A percentile compares a stretch with the other conserved stretches of the same genome.
Conservation (phyloP, 805 yeast species). For the Candida suzukii region DNA sequence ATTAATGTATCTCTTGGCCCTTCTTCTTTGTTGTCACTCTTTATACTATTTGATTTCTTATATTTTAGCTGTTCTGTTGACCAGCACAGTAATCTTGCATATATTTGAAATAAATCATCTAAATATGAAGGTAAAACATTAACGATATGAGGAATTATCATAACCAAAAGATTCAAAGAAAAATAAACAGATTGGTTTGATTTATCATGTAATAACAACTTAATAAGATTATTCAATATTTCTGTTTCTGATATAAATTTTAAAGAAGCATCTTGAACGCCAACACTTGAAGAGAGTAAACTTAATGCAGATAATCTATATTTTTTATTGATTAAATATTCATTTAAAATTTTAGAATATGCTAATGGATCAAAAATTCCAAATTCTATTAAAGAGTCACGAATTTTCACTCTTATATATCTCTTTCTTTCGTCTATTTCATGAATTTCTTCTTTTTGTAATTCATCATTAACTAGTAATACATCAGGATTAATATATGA, state of each 20-base stretch:
- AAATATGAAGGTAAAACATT: conserved; percentile 25
- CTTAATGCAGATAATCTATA: conserved; percentile 32
- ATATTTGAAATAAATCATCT: conserved; percentile 36
- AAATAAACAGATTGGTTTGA: conserved; percentile 33
- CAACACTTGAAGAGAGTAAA: conserved; percentile 25
- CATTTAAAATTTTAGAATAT: conserved; percentile 31
- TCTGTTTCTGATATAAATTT: conserved; percentile 27
- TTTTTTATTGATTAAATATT: conserved; percentile 24
- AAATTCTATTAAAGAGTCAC: conserved; percentile 31
- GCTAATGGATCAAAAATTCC: conserved; percentile 30
- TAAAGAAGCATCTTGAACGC: conserved; percentile 9
- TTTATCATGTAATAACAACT: conserved; percentile 33
- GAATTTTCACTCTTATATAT: conserved; percentile 38
- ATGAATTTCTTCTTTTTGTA: conserved; percentile 18
- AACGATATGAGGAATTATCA: conserved; percentile 27
- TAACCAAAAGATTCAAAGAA: conserved; percentile 22
- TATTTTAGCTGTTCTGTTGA: too few species aligned
- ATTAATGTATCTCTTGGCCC: not conserved
- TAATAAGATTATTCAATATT: conserved; percentile 30
- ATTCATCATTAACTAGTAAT: conserved; percentile 10
- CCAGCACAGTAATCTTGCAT: conserved; percentile 38
- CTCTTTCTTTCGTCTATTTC: conserved; percentile 41
- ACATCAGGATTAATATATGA: conserved; percentile 12
- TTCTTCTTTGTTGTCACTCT: not conserved
- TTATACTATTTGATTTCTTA: not conserved